Conservation (phyloP, 768 basidiomycete genomes). For the Suillus sp. region DNA sequence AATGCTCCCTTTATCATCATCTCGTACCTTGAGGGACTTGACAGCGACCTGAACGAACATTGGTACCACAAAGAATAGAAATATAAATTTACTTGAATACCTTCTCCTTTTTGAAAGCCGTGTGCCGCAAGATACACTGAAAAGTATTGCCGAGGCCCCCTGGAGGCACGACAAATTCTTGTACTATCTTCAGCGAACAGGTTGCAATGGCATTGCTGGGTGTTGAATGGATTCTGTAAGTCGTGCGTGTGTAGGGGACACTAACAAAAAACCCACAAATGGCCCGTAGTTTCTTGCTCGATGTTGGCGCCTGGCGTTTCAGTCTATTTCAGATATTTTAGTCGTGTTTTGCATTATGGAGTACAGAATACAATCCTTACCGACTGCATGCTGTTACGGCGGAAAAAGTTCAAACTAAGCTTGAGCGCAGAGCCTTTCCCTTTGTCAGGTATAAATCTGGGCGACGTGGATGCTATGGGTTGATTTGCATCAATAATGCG, state of each 20-base stretch:
- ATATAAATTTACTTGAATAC: neutral
- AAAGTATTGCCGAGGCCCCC: slow-evolving; percentile 5
- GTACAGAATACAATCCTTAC: neutral
- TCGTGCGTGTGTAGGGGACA: neutral
- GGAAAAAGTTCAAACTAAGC: neutral
- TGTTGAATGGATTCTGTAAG: neutral
- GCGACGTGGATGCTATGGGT: neutral
- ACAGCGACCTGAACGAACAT: neutral
- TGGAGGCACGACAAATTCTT: neutral
- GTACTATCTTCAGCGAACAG: neutral
- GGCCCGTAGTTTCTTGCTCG: neutral
- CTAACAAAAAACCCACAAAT: neutral
- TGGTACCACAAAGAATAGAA: neutral
- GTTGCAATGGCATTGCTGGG: neutral
- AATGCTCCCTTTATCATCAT: neutral
- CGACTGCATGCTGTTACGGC: neutral
- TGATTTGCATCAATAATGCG: neutral
- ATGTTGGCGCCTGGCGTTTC: neutral
- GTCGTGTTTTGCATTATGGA: neutral
- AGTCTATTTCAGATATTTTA: neutral
- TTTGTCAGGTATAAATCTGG: neutral
- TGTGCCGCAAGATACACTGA: neutral
- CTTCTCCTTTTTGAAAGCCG: neutral
- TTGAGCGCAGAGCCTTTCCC: neutral
- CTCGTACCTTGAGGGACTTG: slow-evolving; percentile 6